Percentiles rank a stretch among this genome's conserved stretches.
Conservation (phyloP, 2,329 filamentous ascomycete species). For the Blastomyces parvus region DNA sequence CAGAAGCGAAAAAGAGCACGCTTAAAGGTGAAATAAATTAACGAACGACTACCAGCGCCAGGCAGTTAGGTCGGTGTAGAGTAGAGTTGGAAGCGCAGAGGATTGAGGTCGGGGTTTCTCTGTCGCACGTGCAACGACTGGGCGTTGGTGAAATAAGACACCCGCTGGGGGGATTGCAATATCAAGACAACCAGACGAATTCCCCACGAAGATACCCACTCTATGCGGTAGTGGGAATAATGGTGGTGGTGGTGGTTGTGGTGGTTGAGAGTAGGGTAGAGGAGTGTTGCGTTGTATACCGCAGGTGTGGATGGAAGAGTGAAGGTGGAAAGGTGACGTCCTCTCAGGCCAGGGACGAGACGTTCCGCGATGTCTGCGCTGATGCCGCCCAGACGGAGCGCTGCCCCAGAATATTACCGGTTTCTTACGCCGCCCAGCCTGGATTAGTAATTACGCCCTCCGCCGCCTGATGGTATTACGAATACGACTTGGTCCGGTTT, state of each 20-base stretch:
- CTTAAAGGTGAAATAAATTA: not conserved
- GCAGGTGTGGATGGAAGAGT: not conserved
- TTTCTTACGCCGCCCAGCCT: not conserved
- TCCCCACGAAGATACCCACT: not conserved
- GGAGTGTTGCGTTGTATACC: not conserved
- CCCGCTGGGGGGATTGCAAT: not conserved
- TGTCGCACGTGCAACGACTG: not conserved
- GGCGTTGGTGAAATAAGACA: too few relatives aligned
- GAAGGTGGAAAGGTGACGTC: not conserved
- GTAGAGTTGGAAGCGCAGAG: not conserved
- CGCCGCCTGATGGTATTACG: not conserved
- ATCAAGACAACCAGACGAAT: not conserved
- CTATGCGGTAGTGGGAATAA: not conserved
- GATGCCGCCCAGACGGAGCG: not conserved
- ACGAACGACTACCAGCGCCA: slow-evolving; percentile 5
- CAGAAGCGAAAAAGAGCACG: not conserved
- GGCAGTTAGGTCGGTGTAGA: not conserved
- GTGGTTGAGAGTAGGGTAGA: not conserved
- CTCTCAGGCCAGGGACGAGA: not conserved
- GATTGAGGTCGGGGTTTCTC: not conserved
- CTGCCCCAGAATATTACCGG: not conserved
- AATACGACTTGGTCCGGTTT: not conserved
- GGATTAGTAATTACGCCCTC: not conserved
- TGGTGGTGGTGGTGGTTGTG: not conserved
- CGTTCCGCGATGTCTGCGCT: not conserved